These are phyloP conservation scores for Adansonia madagascariensis DNA, from an alignment of 441 rosid genomes.

Conservation along the genomic window DNA sequence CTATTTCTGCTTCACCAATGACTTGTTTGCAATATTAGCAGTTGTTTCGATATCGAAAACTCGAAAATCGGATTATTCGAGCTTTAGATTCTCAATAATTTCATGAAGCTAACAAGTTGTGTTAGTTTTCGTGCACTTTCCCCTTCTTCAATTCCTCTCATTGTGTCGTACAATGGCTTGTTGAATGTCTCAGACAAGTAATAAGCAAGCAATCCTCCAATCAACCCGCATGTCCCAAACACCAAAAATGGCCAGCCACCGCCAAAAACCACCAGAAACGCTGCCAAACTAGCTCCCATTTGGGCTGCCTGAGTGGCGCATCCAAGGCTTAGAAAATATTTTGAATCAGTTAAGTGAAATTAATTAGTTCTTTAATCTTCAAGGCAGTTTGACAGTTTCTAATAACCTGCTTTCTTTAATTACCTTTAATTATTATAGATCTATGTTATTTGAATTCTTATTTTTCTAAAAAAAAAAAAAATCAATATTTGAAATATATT, in stretches of 20 bases:
- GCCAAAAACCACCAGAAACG: slow-evolving; percentile 80
- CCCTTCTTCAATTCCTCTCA: slow-evolving; percentile 72
- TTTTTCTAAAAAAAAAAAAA: too few species aligned
- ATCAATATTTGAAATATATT: too few species aligned
- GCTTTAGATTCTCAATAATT: not conserved
- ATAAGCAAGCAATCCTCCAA: slow-evolving; percentile 73
- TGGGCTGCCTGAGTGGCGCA: slow-evolving; percentile 78
- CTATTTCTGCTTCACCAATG: not conserved
- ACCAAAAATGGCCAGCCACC: slow-evolving; percentile 66
- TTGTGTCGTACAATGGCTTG: slow-evolving; percentile 80
- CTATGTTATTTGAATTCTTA: too few species aligned
- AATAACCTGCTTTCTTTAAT: too few species aligned
- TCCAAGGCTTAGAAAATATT: slow-evolving; percentile 41
- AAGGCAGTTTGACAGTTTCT: too few species aligned
- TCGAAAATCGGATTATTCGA: not conserved
- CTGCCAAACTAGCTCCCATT: slow-evolving; percentile 85
- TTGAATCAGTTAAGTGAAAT: too few species aligned
- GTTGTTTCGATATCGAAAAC: too few species aligned
- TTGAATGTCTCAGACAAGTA: slow-evolving; percentile 83
- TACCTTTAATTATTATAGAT: too few species aligned
- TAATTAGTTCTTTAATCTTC: too few species aligned
- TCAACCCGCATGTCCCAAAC: slow-evolving; percentile 63
- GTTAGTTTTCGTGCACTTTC: slow-evolving; percentile 34
- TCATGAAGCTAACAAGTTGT: not conserved
- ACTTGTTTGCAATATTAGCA: too few species aligned